These are phyloP conservation scores for Benincasa hispida DNA, from an alignment of 306 rosid genomes.

Conservation along the genomic window DNA sequence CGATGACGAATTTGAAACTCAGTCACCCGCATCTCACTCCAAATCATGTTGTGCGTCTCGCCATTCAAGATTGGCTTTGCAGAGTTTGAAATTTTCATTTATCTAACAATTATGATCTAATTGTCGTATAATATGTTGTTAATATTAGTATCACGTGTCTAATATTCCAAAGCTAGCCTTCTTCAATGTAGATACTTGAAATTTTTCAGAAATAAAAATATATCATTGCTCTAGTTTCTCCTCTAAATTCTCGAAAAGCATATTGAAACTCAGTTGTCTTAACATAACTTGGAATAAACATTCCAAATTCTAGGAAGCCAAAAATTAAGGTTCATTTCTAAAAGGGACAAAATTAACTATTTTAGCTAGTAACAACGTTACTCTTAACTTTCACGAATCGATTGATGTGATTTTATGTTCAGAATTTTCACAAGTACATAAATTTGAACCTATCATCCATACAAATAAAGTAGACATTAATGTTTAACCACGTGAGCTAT, in stretches of 20 bases:
- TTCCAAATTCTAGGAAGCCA: background rate
- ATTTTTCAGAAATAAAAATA: background rate
- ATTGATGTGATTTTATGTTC: background rate
- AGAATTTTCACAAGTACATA: background rate
- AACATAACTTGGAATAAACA: background rate
- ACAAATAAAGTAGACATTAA: background rate
- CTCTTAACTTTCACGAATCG: background rate
- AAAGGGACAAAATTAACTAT: background rate
- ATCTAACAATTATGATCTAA: background rate
- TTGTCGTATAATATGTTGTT: background rate
- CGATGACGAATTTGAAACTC: constrained; percentile 72
- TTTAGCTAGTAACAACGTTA: background rate
- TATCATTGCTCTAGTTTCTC: background rate
- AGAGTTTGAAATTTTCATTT: constrained; percentile 19
- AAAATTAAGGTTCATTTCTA: background rate
- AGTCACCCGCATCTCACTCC: constrained; percentile 57
- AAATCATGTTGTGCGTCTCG: constrained; percentile 54
- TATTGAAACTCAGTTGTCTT: background rate
- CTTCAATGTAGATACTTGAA: background rate
- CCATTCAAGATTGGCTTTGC: constrained; percentile 93
- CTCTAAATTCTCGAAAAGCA: background rate
- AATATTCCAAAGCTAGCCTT: background rate
- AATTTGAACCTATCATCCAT: background rate
- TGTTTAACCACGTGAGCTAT: background rate
- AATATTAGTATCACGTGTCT: background rate